Conservation (phyloP, 2,329 filamentous ascomycete species). For the Colletotrichum simmondsii region DNA sequence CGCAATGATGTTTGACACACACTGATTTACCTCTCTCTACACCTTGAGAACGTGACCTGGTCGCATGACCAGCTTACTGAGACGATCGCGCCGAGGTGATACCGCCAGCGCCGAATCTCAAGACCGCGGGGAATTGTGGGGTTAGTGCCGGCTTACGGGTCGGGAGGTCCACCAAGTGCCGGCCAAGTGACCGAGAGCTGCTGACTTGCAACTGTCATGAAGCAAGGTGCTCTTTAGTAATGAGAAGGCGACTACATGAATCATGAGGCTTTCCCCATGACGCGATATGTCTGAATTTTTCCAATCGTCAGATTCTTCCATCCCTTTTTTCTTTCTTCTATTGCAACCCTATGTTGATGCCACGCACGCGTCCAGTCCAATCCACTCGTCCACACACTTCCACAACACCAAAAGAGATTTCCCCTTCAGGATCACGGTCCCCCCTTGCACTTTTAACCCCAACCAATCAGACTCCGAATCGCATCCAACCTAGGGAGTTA, state of each 20-base stretch:
- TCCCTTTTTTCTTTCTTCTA: neutral
- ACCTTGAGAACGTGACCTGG: constrained; percentile 10
- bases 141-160: constrained; percentile 27
- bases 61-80: constrained; percentile 19
- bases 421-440: constrained; percentile 17
- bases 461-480: constrained; percentile 7
- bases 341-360: neutral
- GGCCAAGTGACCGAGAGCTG: constrained; percentile 29
- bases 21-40: neutral
- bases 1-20: neutral
- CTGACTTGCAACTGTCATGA: constrained; percentile 18
- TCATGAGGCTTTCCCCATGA: constrained; percentile 18
- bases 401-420: neutral
- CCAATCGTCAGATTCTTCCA: neutral
- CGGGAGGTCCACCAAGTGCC: constrained; percentile 22
- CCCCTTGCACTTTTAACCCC: constrained; percentile 22
- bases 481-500: constrained; percentile 7
- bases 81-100: constrained; percentile 19
- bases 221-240: neutral
- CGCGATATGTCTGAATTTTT: neutral
- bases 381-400: neutral
- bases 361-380: neutral
- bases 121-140: constrained; percentile 21
- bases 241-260: neutral
- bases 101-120: constrained; percentile 20